Evolutionary conservation across 148 eudicot genomes (phyloP), one percentile per base, ranked within the genome.

Genomic region (Linanthus parryae): DNA sequence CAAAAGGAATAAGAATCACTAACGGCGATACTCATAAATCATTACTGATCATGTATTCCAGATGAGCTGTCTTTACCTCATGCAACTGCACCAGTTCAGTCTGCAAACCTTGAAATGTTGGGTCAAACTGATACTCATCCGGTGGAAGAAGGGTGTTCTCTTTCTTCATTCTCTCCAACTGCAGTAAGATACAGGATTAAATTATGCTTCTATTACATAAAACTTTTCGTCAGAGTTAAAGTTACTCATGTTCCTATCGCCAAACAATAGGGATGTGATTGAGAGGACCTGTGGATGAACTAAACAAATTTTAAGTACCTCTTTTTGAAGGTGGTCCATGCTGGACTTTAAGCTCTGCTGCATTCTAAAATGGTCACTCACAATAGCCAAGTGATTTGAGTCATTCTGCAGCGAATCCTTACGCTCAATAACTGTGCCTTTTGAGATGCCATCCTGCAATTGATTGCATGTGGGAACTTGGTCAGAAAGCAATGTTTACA

Each of bases 111-210:
- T 69, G 73, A 47, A 54, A 28, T 33, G 54, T 59, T 30, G 66
- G 70, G 36, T 70, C 84, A 68, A 51, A 64, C 34, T 56, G 35
- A 37, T 54, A 52, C 48, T 63, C 65, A 21, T 63, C 78, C 30
- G 45, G 69, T 52, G 62, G 54, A 53, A 66, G 56, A 50, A 62
- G 57, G 25, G 75, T 50, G 63, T 87, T 92, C 46, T 79, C 96
- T 45, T 69, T 82, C 75, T 69, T 82, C 96, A 92, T 81, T 68
- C 63, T 74, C 68, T 92, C 99, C 65, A 92, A 71, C 99, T 92
- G 80, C 62, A 73, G 52, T 31, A 10, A 19, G 24, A 29, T 16
- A 27, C 35, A 51, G 8, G 34, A 31, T 10, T n/a, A 15, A 29
- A 16, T 2, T 47, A 44, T 23, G 3, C 12, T n/a, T n/a, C n/a